Conservation (phyloP, 441 rosid species). For the Populus tomentosa region DNA sequence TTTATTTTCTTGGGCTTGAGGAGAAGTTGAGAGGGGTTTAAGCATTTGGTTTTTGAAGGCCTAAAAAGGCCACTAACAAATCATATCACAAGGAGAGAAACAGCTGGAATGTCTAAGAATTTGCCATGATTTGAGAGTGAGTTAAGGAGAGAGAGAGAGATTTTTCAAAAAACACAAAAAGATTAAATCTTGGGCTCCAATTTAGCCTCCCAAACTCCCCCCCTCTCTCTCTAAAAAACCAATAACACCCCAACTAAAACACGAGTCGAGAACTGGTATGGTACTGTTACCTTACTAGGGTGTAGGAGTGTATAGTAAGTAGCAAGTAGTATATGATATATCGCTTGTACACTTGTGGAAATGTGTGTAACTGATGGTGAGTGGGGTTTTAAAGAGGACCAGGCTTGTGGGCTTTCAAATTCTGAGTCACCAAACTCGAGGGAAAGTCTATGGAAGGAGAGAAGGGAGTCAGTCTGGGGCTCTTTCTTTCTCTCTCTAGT, state of each 20-base stretch:
- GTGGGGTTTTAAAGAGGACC: neutral
- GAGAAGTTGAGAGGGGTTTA: neutral
- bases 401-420: neutral
- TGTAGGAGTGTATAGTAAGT: neutral
- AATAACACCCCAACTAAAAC: neutral
- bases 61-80: too few species aligned
- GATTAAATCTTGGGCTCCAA: too few species aligned
- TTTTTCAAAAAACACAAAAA: too few species aligned
- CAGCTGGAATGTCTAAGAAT: slow-evolving; percentile 23
- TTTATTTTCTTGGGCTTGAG: neutral
- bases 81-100: slow-evolving; percentile 11
- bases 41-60: slow-evolving; percentile 5
- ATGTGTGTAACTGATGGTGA: neutral
- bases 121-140: slow-evolving; percentile 39
- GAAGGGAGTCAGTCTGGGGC: neutral
- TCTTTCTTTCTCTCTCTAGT: neutral
- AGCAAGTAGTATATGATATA: too few species aligned
- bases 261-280: neutral
- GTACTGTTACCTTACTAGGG: neutral
- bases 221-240: neutral
- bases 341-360: neutral
- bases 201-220: too few species aligned
- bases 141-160: slow-evolving; percentile 25
- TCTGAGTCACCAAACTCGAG: slow-evolving; percentile 15
- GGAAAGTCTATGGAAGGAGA: neutral